phyloP scores from a whole-genome alignment of 2,329 filamentous ascomycete species.

The Fonsecaea nubica region DNA sequence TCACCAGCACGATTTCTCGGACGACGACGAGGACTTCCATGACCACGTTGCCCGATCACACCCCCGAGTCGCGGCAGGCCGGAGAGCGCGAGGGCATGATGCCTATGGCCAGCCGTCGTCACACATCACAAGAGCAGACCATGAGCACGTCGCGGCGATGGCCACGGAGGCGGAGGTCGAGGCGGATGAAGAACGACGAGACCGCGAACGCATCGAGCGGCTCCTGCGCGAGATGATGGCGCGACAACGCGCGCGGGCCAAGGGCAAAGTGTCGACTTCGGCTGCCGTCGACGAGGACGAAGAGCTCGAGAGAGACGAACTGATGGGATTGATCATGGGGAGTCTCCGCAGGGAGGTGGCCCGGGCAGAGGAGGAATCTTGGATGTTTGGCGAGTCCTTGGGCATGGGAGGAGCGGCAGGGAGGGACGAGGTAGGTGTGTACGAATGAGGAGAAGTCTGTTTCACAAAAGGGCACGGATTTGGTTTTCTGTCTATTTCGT shows the following conservation, averaged over 20 bases:
- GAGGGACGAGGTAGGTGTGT: slow-evolving; percentile 55
- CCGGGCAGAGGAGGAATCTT: slow-evolving; percentile 79
- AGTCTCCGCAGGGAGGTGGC: slow-evolving; percentile 76
- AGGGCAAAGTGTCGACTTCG: slow-evolving; percentile 13
- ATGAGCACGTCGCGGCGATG: slow-evolving; percentile 39
- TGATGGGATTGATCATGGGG: slow-evolving; percentile 71
- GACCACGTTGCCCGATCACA: slow-evolving; percentile 6
- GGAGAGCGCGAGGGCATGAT: slow-evolving; percentile 8
- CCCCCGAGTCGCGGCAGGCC: slow-evolving; percentile 4
- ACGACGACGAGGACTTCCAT: slow-evolving; percentile 10
- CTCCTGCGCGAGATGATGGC: slow-evolving; percentile 37
- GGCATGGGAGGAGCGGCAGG: slow-evolving; percentile 21
- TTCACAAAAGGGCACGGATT: background rate
- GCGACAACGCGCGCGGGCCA: slow-evolving; percentile 34
- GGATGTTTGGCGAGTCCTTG: slow-evolving; percentile 72
- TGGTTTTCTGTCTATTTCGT: background rate
- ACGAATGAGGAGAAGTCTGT: slow-evolving; percentile 5
- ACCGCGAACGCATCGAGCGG: slow-evolving; percentile 35
- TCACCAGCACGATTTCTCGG: background rate
- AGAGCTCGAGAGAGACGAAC: slow-evolving; percentile 57
- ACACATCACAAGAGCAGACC: background rate
- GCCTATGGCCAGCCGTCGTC: slow-evolving; percentile 22
- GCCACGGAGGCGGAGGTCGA: slow-evolving; percentile 39
- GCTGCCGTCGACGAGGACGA: slow-evolving; percentile 48
- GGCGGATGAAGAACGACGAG: slow-evolving; percentile 30